Evolutionary conservation across 805 yeast genomes (phyloP).

Genomic region (Saturnispora zaruensis): DNA sequence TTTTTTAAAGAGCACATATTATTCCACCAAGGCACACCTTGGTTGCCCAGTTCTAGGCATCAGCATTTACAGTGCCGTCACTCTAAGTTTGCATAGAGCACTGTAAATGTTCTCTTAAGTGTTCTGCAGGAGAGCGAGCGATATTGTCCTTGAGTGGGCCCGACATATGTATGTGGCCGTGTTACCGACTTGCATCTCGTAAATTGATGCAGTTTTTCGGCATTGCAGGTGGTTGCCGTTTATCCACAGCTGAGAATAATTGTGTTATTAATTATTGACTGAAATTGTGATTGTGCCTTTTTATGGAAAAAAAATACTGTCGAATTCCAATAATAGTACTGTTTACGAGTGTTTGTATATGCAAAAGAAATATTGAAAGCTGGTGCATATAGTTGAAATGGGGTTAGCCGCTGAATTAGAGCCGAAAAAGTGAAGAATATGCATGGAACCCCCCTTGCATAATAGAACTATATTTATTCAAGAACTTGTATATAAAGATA

Average conservation of each 20-base stretch:
- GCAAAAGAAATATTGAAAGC: background rate
- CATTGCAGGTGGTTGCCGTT: background rate
- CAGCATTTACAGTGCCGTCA: no score
- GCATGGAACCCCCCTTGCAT: background rate
- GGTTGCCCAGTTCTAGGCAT: no score
- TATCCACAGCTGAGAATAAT: background rate
- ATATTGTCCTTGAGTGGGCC: no score
- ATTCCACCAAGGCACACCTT: no score
- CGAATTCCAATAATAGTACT: no score
- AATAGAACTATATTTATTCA: background rate
- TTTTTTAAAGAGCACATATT: no score
- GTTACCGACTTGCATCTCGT: background rate
- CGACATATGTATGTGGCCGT: background rate
- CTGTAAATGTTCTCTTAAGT: no score
- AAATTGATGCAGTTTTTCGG: background rate
- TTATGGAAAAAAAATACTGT: no score
- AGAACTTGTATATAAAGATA: background rate
- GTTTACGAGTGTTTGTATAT: no score
- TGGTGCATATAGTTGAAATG: no score
- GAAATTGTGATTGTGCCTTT: background rate
- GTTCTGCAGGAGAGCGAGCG: no score
- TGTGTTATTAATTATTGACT: background rate
- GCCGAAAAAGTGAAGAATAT: background rate
- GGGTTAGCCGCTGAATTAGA: background rate
- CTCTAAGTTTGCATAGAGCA: no score